Evolutionary conservation across 371 early-diverging fungal genomes (phyloP).

Genomic region (Funneliformis caledonium): DNA sequence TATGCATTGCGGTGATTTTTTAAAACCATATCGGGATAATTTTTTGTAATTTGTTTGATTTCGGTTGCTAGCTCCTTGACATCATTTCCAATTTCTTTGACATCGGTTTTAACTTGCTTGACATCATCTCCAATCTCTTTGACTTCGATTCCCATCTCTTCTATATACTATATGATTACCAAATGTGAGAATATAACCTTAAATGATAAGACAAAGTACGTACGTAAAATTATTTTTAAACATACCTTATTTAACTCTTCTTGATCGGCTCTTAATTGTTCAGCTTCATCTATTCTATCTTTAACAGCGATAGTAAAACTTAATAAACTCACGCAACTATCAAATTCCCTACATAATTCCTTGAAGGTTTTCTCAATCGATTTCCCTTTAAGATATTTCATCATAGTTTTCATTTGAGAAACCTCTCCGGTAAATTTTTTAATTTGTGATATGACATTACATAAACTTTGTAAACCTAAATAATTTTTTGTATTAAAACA

Average conservation of each 20-base stretch:
- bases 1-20: not conserved
- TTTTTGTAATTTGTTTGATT: not conserved
- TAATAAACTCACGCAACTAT: constrained; percentile 9
- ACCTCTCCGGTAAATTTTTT: constrained; percentile 15
- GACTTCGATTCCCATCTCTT: not conserved
- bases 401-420: constrained; percentile 22
- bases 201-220: not conserved
- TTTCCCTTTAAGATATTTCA: constrained; percentile 7
- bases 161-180: constrained; percentile 1
- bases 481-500: constrained; percentile 6
- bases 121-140: not conserved
- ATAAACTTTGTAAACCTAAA: not conserved
- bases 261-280: not conserved
- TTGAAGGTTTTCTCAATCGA: not conserved
- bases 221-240: not conserved
- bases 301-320: constrained; percentile 4
- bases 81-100: not conserved
- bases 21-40: not conserved
- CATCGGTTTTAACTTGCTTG: no score
- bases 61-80: not conserved
- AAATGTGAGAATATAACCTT: not conserved
- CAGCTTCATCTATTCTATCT: not conserved
- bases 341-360: constrained; percentile 3
- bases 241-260: not conserved
- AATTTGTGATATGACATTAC: not conserved